These are phyloP conservation scores for Globisporangium radiosum DNA, from an alignment of 352 stramenopile species.

Conservation along the genomic window DNA sequence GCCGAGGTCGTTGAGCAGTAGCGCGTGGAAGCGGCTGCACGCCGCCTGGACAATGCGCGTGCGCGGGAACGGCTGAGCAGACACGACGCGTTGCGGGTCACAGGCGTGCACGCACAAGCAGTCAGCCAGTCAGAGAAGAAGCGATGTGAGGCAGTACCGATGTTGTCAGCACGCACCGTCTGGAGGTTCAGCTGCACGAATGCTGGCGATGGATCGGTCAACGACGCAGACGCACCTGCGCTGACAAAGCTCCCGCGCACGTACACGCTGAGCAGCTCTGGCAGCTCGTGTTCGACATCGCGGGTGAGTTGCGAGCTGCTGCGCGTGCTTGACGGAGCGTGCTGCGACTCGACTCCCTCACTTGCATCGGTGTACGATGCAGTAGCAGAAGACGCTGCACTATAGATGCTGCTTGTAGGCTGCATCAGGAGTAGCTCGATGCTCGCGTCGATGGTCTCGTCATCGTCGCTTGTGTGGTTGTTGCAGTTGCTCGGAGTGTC, in stretches of 20 bases:
- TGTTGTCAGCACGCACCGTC: conserved; percentile 20
- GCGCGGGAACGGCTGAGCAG: conserved; percentile 38
- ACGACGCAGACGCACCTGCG: background rate
- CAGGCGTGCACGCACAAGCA: no score
- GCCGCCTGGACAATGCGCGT: conserved; percentile 55
- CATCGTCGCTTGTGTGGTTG: background rate
- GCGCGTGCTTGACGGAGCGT: no score
- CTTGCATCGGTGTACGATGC: no score
- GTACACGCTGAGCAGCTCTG: conserved; percentile 14
- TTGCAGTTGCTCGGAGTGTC: background rate
- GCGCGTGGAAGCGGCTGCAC: conserved; percentile 49
- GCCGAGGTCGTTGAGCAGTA: conserved; percentile 59
- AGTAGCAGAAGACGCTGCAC: no score
- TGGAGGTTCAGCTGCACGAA: conserved; percentile 7
- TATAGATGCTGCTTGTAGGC: background rate
- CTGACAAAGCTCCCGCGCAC: conserved; percentile 9
- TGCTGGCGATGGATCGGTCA: background rate
- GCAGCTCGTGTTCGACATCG: background rate
- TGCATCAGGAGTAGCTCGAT: conserved; percentile 3
- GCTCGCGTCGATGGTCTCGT: background rate
- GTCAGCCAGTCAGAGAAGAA: no score
- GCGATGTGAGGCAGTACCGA: no score
- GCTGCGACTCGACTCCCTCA: no score
- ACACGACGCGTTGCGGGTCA: no score
- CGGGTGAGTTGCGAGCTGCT: background rate